Conservation (phyloP, 2,329 filamentous ascomycete species). For the Coleophoma eucalyptorum region DNA sequence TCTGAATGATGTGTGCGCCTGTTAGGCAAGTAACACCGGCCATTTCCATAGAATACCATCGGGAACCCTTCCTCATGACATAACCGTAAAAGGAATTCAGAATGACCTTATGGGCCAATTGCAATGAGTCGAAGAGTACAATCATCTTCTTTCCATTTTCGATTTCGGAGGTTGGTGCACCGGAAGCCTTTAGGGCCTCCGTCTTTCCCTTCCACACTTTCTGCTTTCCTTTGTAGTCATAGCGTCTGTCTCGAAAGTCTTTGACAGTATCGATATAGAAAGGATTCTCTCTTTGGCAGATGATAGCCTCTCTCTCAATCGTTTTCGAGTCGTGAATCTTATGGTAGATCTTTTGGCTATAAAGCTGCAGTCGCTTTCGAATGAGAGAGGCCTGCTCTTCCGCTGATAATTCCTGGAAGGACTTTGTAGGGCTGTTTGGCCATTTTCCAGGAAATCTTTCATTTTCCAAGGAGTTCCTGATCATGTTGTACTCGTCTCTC, state of each 20-base stretch:
- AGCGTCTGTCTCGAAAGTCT: conserved; percentile 93
- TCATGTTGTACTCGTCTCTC: conserved; percentile 99
- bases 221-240: conserved; percentile 97
- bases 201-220: conserved; percentile 99
- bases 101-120: conserved; percentile 98
- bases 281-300: conserved; percentile 95
- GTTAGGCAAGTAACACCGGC: conserved; percentile 97
- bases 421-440: conserved; percentile 64
- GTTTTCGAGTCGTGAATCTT: conserved; percentile 96
- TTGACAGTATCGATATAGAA: conserved; percentile 98
- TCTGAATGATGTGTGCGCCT: conserved; percentile 92
- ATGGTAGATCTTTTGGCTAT: conserved; percentile 98
- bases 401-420: conserved; percentile 74
- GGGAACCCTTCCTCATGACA: conserved; percentile 97
- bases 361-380: conserved; percentile 84
- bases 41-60: conserved; percentile 99
- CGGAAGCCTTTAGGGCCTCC: conserved; percentile 77
- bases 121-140: conserved; percentile 88
- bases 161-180: conserved; percentile 71
- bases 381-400: conserved; percentile 81
- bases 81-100: conserved; percentile 99
- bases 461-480: conserved; percentile 83
- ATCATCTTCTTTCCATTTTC: conserved; percentile 99
- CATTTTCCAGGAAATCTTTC: conserved; percentile 83
- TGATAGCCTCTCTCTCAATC: conserved; percentile 91